Base-by-base conservation (phyloP, 2,329 filamentous ascomycete species). In the Scedosporium boydii region DNA sequence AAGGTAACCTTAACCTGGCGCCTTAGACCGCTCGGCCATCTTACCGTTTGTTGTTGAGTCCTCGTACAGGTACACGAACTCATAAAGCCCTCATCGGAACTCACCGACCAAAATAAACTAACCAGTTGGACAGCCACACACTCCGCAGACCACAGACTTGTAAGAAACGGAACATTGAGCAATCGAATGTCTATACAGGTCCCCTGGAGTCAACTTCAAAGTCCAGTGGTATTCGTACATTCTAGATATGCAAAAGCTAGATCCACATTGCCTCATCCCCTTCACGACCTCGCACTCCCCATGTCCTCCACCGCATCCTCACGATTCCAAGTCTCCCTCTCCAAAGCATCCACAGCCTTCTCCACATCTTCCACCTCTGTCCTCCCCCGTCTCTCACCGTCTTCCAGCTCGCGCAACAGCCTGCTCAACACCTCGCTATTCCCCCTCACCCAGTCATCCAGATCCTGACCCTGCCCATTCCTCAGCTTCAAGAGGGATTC, bases 321-420 rank as follows among this genome's bases (percentile, higher is more conserved):
- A 63, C 85, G 78, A 73, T 93, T 82, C 91, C 92, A 96, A 38
- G 87, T 91, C 63, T 80, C 78, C 68, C 78, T 78, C 77, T 96
- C 93, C 56, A 96, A 73, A 44, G 67, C 67, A 68, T 82, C 78
- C 2, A 93, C 82, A 48, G 76, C 74, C n/a, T 73, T 71, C 57
- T 87, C 77, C 61, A 95, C 85, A 64, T 74, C 74, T 58, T 67
- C 67, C 70, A 80, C 83, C 26, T 83, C 82, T 59, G 80, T 75
- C 70, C 88, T 81, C 71, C 93, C 67, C 68, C 82, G 78, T 2
- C 92, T 82, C 48, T 76, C 74, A n/a, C 73, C 71, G 55, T 87
- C 77, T 61, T 93, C 85, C 64, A 74, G 74, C 58, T 67, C 67
- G 70, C 80, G 83, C 26, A 83, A 82, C 59, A 80, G 75, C 70